Evolutionary conservation across 805 yeast genomes (phyloP).

Genomic region (Wickerhamiella kurtzmanii): DNA sequence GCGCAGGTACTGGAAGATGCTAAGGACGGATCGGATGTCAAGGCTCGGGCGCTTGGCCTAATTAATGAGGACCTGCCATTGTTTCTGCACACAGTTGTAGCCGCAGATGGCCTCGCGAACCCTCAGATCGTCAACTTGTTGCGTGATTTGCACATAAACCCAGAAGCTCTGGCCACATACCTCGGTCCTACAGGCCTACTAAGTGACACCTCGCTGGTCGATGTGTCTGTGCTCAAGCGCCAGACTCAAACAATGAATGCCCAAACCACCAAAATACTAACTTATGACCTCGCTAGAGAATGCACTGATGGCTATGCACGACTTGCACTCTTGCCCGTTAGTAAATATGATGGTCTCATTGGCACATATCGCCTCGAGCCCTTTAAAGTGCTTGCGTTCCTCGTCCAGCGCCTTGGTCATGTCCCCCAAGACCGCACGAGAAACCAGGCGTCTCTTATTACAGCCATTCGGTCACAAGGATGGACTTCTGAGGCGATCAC

Average conservation of each 20-base stretch:
- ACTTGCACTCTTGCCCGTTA: not conserved
- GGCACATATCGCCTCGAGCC: constrained; percentile 1
- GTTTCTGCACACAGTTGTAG: constrained; percentile 3
- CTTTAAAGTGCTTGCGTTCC: not conserved
- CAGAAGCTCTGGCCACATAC: constrained; percentile 3
- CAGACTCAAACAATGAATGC: not conserved
- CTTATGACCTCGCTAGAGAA: constrained; percentile 10
- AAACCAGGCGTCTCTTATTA: not conserved
- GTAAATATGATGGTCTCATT: not conserved
- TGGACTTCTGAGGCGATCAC: not conserved
- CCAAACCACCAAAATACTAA: constrained; percentile 7
- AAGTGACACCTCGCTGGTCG: not conserved
- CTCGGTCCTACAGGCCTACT: not conserved
- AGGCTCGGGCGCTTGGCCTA: not conserved
- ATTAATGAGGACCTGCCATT: not conserved
- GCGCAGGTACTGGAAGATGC: not conserved
- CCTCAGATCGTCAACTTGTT: not conserved
- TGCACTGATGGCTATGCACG: constrained; percentile 5
- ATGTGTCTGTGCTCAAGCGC: not conserved
- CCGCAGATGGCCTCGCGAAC: constrained; percentile 2
- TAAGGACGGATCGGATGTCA: not conserved
- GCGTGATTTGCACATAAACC: not conserved
- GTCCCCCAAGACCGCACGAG: not conserved
- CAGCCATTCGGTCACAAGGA: not conserved
- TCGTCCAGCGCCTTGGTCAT: not conserved